Percentiles rank a stretch among this genome's conserved stretches.
These are phyloP conservation scores for Amaranthus cruentus DNA, from an alignment of 148 eudicot genomes.

Conservation along the genomic window DNA sequence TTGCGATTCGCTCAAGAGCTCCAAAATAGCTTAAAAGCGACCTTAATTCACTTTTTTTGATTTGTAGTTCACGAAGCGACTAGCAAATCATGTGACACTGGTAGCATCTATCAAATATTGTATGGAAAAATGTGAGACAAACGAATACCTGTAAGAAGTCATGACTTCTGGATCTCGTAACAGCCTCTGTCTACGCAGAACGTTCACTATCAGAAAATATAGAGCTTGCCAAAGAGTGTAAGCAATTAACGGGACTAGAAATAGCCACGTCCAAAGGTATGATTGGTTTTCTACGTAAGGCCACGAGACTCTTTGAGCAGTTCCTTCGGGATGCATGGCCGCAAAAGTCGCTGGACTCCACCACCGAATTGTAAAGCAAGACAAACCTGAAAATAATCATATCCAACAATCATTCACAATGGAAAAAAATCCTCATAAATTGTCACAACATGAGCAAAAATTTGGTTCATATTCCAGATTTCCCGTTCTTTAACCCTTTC, in stretches of 20 bases:
- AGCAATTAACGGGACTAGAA: slow-evolving; percentile 79
- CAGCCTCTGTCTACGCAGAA: slow-evolving; percentile 83
- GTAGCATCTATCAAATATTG: too few species aligned
- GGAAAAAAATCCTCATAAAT: too few species aligned
- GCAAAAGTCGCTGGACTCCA: slow-evolving; percentile 83
- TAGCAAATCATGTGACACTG: too few species aligned
- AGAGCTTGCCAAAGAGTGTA: slow-evolving; percentile 85
- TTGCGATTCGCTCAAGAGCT: too few species aligned
- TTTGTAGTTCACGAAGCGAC: too few species aligned
- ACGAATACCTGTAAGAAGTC: slow-evolving; percentile 92
- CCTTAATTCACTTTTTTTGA: too few species aligned
- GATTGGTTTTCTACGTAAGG: slow-evolving; percentile 71
- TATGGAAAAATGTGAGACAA: background rate
- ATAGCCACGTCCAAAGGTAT: slow-evolving; percentile 78
- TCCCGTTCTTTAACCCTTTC: too few species aligned
- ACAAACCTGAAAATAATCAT: slow-evolving; percentile 53
- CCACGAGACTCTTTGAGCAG: slow-evolving; percentile 68
- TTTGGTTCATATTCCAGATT: too few species aligned
- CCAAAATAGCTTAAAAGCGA: too few species aligned
- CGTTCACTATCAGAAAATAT: slow-evolving; percentile 81
- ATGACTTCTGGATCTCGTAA: slow-evolving; percentile 92
- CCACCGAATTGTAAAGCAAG: slow-evolving; percentile 95
- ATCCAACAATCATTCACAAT: too few species aligned
- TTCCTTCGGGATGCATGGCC: slow-evolving; percentile 91
- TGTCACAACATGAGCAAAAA: too few species aligned